Evolutionary conservation across 1,284 basidiomycete species (phyloP).

Genomic region (Quambalaria eucalypti): DNA sequence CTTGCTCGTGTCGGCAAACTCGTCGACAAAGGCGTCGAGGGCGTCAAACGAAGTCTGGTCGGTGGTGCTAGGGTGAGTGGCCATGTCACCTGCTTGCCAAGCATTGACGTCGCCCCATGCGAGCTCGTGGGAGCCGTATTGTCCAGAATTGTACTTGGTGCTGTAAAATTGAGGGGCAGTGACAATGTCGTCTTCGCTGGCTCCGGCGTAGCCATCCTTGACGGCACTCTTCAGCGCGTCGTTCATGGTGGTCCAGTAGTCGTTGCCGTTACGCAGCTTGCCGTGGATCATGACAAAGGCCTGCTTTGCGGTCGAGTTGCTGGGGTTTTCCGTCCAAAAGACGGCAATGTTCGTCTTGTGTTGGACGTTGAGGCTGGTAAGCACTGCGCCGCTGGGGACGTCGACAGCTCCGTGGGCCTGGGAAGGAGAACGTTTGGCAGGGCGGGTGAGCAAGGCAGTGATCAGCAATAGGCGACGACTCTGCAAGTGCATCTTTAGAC

Average conservation of each 20-base stretch:
- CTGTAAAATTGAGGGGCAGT: conserved; percentile 41
- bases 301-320: conserved; percentile 18
- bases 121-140: conserved; percentile 27
- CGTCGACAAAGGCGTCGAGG: conserved; percentile 30
- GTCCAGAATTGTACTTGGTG: conserved; percentile 22
- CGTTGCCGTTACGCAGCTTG: conserved; percentile 26
- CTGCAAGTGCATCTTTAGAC: too few species aligned
- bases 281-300: conserved; percentile 45
- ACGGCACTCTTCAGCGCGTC: conserved; percentile 20
- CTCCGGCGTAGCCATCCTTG: conserved; percentile 11
- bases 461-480: neutral
- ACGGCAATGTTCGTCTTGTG: conserved; percentile 14
- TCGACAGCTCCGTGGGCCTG: conserved; percentile 16
- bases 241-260: conserved; percentile 26
- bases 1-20: conserved; percentile 20
- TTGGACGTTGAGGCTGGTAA: conserved; percentile 19
- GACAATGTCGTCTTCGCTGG: conserved; percentile 23
- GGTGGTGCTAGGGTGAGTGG: conserved; percentile 27
- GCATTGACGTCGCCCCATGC: conserved; percentile 41
- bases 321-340: conserved; percentile 22
- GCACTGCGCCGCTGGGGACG: conserved; percentile 20
- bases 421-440: too few species aligned
- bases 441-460: neutral
- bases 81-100: conserved; percentile 39
- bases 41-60: conserved; percentile 35